Base-by-base conservation (phyloP, 2,329 filamentous ascomycete species). In the Saccharata proteae region DNA sequence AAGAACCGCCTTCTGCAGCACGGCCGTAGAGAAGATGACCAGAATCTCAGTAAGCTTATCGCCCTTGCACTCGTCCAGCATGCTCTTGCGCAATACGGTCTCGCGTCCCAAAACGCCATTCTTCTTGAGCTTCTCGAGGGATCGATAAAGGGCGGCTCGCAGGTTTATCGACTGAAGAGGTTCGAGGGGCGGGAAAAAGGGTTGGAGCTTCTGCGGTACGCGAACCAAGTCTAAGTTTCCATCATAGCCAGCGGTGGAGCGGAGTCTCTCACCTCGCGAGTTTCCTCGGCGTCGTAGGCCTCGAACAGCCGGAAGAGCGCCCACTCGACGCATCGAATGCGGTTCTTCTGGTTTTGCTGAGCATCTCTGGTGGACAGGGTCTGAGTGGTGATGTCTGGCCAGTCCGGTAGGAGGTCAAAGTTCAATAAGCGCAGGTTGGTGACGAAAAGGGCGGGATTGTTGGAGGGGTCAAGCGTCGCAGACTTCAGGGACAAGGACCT, bases 31-130 rank as follows among this genome's bases (percentile, higher is more conserved):
- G 46, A 98, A 92, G 1, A 74, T 66, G 3, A 83, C 74, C 16
- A 96, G 65, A 1, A 93, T 61, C 49, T 98, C 90, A 50, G 86
- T 85, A 33, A 96, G 72, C 40, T 83, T 77, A 33, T 93, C 85
- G 5, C 88, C 88, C 42, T 80, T 86, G 59, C 90, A 98, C 45
- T 98, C 88, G 50, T 98, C 90, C 30, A 98, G 64, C 82, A 94
- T 93, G 0, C 84, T 93, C 61, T 93, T 94, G 30, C 90, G 74
- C 18, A 96, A 59, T 1, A 92, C 71, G 0, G 72, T 71, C 47
- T 93, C 85, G 29, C 82, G 69, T 3, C 84, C 82, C 6, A 96
- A 64, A 1, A 78, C 64, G 17, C 85, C 86, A 58, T 74, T 82
- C 61, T 92, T 93, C 62, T 96, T 96, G 37, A 84, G 65, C 30